phyloP scores from a whole-genome alignment of 2,329 filamentous ascomycete genomes.

The Anthostomella pinea region DNA sequence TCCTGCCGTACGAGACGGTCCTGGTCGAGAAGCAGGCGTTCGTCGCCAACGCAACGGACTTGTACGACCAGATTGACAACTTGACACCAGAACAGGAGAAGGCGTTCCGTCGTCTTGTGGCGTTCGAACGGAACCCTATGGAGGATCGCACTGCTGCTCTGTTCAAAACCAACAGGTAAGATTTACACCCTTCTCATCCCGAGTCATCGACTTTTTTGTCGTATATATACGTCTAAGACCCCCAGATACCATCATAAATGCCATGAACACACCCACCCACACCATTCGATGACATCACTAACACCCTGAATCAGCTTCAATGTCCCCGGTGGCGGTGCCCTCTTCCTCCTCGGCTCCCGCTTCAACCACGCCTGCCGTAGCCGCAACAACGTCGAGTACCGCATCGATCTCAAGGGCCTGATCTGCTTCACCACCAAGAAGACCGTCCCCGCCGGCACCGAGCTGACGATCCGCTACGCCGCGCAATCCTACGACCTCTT shows the following conservation, averaged over 20 bases:
- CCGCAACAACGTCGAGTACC: conserved; percentile 42
- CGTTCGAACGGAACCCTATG: conserved; percentile 28
- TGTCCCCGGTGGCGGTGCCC: conserved; percentile 29
- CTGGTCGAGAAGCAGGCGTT: conserved; percentile 46
- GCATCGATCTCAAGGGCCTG: conserved; percentile 32
- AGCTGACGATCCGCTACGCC: conserved; percentile 53
- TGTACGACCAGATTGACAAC: conserved; percentile 36
- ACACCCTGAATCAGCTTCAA: conserved; percentile 3
- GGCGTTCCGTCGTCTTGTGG: conserved; percentile 38
- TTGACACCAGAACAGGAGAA: conserved; percentile 32
- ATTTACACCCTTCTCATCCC: neutral
- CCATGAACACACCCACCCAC: no score
- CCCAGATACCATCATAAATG: conserved; percentile 2
- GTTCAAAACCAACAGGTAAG: conserved; percentile 48
- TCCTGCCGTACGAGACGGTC: conserved; percentile 39
- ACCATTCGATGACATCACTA: conserved; percentile 1
- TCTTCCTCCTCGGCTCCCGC: conserved; percentile 51
- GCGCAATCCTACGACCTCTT: conserved; percentile 37
- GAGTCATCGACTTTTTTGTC: neutral
- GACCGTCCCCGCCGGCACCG: conserved; percentile 41
- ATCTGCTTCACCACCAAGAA: conserved; percentile 37
- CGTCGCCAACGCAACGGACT: conserved; percentile 21
- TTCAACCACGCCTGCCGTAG: conserved; percentile 58
- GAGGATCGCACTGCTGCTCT: conserved; percentile 35
- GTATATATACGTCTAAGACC: neutral